phyloP scores from a whole-genome alignment of 2,329 filamentous ascomycete species.

The Ceratocystis albifundus region DNA sequence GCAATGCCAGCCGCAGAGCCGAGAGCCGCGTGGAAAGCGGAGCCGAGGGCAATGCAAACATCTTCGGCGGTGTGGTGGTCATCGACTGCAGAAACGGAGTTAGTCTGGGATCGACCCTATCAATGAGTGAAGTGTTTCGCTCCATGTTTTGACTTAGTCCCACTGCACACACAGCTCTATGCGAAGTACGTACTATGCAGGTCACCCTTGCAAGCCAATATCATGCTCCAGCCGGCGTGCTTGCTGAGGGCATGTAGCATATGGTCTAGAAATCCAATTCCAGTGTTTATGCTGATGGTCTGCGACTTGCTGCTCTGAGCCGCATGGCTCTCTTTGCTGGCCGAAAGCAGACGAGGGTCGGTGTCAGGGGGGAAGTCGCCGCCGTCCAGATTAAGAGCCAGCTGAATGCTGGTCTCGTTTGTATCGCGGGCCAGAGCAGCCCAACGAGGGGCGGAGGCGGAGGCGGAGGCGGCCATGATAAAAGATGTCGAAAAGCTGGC shows the following conservation, averaged over 20 bases:
- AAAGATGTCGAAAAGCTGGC: background rate
- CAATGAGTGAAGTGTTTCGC: background rate
- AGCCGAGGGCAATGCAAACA: constrained; percentile 79
- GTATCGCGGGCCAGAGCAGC: constrained; percentile 76
- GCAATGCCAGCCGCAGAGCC: constrained; percentile 68
- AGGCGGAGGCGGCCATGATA: constrained; percentile 6
- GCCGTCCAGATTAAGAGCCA: constrained; percentile 87
- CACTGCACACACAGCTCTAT: background rate
- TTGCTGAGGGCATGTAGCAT: constrained; percentile 97
- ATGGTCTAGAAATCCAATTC: constrained; percentile 96
- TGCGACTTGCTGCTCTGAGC: constrained; percentile 75
- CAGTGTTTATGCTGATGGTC: constrained; percentile 76
- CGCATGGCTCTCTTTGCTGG: constrained; percentile 54
- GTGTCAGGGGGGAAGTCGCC: constrained; percentile 60
- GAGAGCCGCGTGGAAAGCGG: constrained; percentile 71
- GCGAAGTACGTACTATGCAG: constrained; percentile 58
- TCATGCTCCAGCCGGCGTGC: constrained; percentile 87
- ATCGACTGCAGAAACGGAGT: constrained; percentile 53
- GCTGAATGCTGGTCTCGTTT: constrained; percentile 94
- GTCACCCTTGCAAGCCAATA: constrained; percentile 73
- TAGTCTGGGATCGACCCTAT: background rate
- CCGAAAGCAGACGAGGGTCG: constrained; percentile 41
- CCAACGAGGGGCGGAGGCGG: constrained; percentile 42
- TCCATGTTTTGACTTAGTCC: background rate
- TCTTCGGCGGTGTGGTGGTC: constrained; percentile 98